These are phyloP conservation scores for Cyberlindnera galapagoensis DNA, from an alignment of 805 yeast genomes.

Conservation along the genomic window DNA sequence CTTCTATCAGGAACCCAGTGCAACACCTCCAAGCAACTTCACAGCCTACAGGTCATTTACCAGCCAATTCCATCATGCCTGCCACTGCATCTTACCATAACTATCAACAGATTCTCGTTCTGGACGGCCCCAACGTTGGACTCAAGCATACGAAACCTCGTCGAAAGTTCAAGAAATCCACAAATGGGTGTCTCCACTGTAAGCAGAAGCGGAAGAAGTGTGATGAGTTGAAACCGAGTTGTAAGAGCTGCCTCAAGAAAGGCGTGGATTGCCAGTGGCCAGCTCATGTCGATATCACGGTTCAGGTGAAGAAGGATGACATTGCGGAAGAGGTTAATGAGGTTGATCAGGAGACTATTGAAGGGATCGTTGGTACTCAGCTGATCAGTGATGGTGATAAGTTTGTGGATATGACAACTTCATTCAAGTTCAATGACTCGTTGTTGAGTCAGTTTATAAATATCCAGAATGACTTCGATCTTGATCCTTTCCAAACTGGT, in stretches of 20 bases:
- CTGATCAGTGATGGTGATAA: no score
- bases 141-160: conserved; percentile 9
- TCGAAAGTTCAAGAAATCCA: conserved; percentile 14
- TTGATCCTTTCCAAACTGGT: neutral
- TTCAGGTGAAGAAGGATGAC: neutral
- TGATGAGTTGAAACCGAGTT: conserved; percentile 21
- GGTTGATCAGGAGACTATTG: no score
- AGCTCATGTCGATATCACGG: conserved; percentile 6
- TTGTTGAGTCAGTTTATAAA: conserved; percentile 18
- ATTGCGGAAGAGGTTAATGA: neutral
- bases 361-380: no score
- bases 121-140: conserved; percentile 5
- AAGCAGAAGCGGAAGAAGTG: conserved; percentile 22
- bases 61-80: no score
- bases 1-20: no score
- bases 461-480: conserved; percentile 12
- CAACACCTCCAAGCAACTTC: no score
- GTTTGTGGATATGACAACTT: conserved; percentile 4
- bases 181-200: conserved; percentile 20
- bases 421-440: conserved; percentile 3
- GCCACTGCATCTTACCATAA: conserved; percentile 13
- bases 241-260: conserved; percentile 14
- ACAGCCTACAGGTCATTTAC: no score
- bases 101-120: conserved; percentile 19
- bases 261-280: conserved; percentile 19